Conservation (phyloP, 208 protist genomes). For the Crithidia acanthocephali region DNA sequence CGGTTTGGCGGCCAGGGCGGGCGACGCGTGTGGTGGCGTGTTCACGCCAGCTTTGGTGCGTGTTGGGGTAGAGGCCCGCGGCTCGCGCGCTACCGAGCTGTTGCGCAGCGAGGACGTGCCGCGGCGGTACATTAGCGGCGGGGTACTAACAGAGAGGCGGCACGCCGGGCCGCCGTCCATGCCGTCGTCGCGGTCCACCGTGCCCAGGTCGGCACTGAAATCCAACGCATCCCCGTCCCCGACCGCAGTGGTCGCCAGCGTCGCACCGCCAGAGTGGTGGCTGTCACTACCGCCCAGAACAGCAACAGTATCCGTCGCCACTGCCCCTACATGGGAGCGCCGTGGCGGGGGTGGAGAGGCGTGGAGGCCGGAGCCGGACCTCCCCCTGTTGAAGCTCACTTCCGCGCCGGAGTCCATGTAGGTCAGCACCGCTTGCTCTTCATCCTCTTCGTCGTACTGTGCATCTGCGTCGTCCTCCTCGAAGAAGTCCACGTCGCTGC, state of each 20-base stretch:
- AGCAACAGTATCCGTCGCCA: too few relatives aligned
- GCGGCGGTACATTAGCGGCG: slow-evolving; percentile 11
- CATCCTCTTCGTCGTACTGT: slow-evolving; percentile 58
- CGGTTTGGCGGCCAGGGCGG: neutral
- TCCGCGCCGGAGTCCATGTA: slow-evolving; percentile 47
- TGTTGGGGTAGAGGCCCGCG: neutral
- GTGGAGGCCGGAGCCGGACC: slow-evolving; percentile 4
- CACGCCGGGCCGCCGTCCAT: slow-evolving; percentile 14
- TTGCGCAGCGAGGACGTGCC: slow-evolving; percentile 6
- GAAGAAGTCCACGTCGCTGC: neutral
- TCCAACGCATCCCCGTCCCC: neutral
- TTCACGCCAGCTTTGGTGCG: neutral
- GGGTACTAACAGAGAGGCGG: slow-evolving; percentile 4
- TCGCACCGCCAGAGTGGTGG: too few relatives aligned
- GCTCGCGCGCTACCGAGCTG: neutral
- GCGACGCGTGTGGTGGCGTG: neutral
- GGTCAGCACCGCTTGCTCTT: slow-evolving; percentile 63
- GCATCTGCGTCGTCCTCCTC: slow-evolving; percentile 24
- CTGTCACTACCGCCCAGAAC: too few relatives aligned
- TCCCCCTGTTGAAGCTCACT: slow-evolving; percentile 5
- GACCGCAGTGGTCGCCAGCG: too few relatives aligned
- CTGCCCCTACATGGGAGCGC: neutral
- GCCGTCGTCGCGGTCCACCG: slow-evolving; percentile 4
- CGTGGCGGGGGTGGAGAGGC: slow-evolving; percentile 1
- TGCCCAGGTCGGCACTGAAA: slow-evolving; percentile 13